Base-by-base conservation (phyloP, 495 filamentous ascomycete genomes). In the Xylaria bambusicola region DNA sequence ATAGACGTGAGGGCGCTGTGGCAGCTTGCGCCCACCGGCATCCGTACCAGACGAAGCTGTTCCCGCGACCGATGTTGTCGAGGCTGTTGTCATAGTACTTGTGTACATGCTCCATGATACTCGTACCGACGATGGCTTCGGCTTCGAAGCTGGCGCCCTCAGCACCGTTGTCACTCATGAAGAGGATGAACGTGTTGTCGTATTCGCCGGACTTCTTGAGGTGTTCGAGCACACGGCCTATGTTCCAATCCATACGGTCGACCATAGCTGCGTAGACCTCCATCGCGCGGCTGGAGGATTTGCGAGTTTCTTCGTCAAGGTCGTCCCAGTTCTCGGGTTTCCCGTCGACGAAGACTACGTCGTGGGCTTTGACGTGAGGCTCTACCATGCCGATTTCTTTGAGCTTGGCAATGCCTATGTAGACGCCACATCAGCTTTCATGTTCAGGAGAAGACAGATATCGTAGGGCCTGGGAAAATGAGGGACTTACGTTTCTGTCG, bases 41-140 rank as follows among this genome's bases (percentile, higher is more conserved):
- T 17, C 84, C 81, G 59, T 86, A 85, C 82, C 83, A 85, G 64
- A 85, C 80, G 71, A 85, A 85, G 6, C 74, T 79, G 70, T 84
- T 78, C 36, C 70, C 76, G 60, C 78, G 77, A 15, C 83, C 83
- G 27, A 85, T 74, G 56, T 87, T 86, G 13, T 84, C 81, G 35
- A 83, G 68, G 41, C 70, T 75, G 67, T 85, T 86, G 69, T 84
- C 72, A 59, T 83, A 85, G 71, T 82, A 84, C 59, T 85, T 81
- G 51, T 82, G 71, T 12, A 85, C 69, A 51, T 80, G 77, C 27
- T 74, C 73, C 65, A 79, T 71, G 27, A 78, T 75, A 13, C 69
- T 67, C 15, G 72, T 69, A 27, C 71, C 64, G 58, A 74, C 69
- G 67, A 75, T 80, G 4, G 84, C 80, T 58, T 80, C 80, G n/a